phyloP scores from a whole-genome alignment of 306 rosid species.

The Lagenaria siceraria region DNA sequence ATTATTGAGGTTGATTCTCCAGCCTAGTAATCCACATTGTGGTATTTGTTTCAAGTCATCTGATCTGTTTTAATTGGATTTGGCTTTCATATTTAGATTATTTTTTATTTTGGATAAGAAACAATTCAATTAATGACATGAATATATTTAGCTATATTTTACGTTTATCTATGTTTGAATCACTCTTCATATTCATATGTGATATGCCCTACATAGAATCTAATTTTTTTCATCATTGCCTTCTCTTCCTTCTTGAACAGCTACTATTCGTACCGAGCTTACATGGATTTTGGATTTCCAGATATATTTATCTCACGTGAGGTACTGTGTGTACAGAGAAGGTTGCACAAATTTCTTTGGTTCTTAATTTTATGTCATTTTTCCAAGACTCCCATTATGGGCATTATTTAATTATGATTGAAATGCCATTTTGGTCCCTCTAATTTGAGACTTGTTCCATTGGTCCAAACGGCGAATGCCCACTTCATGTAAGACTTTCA shows the following conservation, averaged over 20 bases:
- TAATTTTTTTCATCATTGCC: slow-evolving; percentile 8
- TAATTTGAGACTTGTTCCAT: too few species aligned
- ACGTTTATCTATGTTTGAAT: not conserved
- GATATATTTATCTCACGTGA: slow-evolving; percentile 88
- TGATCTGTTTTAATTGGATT: not conserved
- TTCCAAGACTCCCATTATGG: not conserved
- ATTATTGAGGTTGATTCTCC: not conserved
- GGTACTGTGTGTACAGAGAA: slow-evolving; percentile 33
- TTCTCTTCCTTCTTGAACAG: slow-evolving; percentile 32
- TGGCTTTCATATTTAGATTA: not conserved
- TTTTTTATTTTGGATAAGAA: not conserved
- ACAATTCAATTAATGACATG: not conserved
- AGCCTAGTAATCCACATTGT: not conserved
- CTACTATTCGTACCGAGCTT: slow-evolving; percentile 85
- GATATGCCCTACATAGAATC: not conserved
- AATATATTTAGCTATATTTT: not conserved
- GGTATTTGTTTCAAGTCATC: not conserved
- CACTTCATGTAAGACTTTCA: not conserved
- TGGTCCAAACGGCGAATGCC: not conserved
- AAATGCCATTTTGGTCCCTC: not conserved
- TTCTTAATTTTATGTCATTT: not conserved
- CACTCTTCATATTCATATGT: not conserved
- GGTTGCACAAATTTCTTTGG: not conserved
- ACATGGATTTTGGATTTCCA: slow-evolving; percentile 86
- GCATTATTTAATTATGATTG: not conserved